Evolutionary conservation across 371 early-diverging fungal genomes (phyloP).

Genomic region (Mortierella sp.): DNA sequence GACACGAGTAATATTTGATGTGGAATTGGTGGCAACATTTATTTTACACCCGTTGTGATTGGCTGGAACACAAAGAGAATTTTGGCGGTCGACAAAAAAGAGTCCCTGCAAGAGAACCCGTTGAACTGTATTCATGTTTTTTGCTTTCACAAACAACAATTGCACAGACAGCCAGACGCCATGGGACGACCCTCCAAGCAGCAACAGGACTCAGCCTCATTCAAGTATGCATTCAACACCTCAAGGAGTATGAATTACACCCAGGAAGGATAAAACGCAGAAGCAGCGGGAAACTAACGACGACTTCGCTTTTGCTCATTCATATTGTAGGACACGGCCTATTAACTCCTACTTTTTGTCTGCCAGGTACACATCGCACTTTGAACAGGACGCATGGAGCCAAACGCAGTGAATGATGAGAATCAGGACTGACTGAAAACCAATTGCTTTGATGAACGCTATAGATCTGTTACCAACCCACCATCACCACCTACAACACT

Average conservation of each 20-base stretch:
- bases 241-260: background rate
- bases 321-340: constrained; percentile 20
- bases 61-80: no score
- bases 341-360: constrained; percentile 30
- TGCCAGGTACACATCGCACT: background rate
- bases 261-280: no score
- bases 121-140: background rate
- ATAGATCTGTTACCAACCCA: background rate
- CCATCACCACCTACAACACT: background rate
- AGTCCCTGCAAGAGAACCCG: no score
- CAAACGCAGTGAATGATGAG: background rate
- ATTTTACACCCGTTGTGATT: no score
- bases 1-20: no score
- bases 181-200: constrained; percentile 1
- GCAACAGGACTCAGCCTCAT: background rate
- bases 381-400: background rate
- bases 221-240: background rate
- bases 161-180: background rate
- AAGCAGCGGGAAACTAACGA: background rate
- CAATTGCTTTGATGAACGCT: background rate
- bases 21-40: no score
- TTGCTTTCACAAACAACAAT: background rate
- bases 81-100: no score
- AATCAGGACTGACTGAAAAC: background rate
- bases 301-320: background rate